Conservation (phyloP, 78 protist genomes). For the Protostelium mycophagum region DNA sequence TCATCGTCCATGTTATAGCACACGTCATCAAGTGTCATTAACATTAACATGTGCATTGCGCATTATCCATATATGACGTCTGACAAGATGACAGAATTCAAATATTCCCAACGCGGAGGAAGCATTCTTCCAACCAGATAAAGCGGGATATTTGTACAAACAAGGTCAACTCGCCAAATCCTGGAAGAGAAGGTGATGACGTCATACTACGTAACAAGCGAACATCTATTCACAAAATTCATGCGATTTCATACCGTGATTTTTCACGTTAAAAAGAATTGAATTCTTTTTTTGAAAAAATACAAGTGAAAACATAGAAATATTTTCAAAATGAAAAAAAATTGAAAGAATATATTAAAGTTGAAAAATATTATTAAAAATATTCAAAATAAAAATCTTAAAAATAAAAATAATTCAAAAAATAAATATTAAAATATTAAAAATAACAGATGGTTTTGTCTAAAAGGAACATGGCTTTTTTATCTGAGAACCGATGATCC, state of each 20-base stretch:
- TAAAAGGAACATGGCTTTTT: background rate
- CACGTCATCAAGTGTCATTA: too few relatives aligned
- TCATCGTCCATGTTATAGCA: background rate
- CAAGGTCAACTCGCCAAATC: background rate
- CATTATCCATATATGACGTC: too few relatives aligned
- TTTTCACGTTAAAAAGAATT: background rate
- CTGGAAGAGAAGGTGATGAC: background rate
- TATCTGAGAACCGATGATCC: background rate
- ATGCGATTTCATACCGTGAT: background rate
- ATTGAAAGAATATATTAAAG: too few relatives aligned
- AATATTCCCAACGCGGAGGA: background rate
- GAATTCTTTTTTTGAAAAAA: too few relatives aligned
- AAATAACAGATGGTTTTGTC: background rate
- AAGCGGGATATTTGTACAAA: background rate
- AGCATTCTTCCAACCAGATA: background rate
- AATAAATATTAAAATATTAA: too few relatives aligned
- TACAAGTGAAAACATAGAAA: too few relatives aligned
- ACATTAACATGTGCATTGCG: too few relatives aligned
- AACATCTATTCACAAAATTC: too few relatives aligned
- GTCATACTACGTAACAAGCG: background rate
- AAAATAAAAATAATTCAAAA: too few relatives aligned
- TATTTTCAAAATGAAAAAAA: too few relatives aligned
- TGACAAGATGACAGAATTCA: background rate
- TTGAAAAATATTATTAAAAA: too few relatives aligned
- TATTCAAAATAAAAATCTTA: too few relatives aligned